Evolutionary conservation across 306 rosid species (phyloP), one percentile per base, ranked within the genome.

Genomic region (Psophocarpus tetragonolobus): DNA sequence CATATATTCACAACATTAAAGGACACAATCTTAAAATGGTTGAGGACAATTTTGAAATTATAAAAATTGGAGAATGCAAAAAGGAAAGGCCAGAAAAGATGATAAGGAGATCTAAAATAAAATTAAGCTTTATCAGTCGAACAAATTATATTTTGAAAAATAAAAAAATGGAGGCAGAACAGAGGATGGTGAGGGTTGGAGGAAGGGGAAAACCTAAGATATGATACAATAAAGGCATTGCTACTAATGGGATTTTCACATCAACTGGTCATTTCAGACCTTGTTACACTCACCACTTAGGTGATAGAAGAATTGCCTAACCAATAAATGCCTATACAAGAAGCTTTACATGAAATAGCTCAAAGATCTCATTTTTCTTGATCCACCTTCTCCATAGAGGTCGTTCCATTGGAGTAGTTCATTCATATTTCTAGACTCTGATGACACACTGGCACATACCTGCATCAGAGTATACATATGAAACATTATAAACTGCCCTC

Each of bases 371-470:
- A 69, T 88, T 86, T 86, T 91, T 81, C 98, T 89, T 0, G 97
- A 95, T 69, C 98, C 98, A 7, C 97, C 97, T 84, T 95, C 98
- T 66, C 98, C 98, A 54, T 95, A 95, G 5, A 91, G 82, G 63
- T 95, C 97, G 61, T 95, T 95, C 98, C 98, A 95, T 75, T 89
- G 97, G 48, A 85, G 90, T 38, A 95, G 96, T 64, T 89, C 97
- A 8, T 76, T 95, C 97, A 91, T 95, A 81, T 91, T 95, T 17
- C 87, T 85, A 0, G 98, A 92, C 71, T 92, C 97, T 1, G 97
- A 88, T 4, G 98, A 92, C 76, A 95, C 97, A 27, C 98, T 95
- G 3, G 98, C 98, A 70, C 97, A 89, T 17, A 92, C 96, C 98
- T 95, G 80, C 80, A 82, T 50, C n/a, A 3, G 18, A 71, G 4